Conservation (phyloP, 2,329 filamentous ascomycete species). For the Aspergillus sp. region DNA sequence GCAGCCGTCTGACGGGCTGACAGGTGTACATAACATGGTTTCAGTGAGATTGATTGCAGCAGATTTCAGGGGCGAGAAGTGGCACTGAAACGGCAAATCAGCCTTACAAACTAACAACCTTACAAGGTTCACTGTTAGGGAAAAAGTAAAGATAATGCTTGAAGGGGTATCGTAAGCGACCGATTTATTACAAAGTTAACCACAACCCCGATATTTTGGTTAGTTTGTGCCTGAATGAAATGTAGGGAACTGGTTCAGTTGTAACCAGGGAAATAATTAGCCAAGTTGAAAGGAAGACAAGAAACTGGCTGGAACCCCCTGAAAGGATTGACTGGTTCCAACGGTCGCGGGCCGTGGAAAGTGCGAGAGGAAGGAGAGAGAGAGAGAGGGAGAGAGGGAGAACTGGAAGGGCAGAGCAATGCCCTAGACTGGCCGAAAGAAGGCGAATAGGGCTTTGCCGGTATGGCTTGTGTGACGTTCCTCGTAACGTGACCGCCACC, state of each 20-base stretch:
- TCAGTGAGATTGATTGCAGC: neutral
- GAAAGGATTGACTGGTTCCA: neutral
- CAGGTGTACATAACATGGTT: neutral
- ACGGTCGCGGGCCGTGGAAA: neutral
- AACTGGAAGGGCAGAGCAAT: too few species aligned
- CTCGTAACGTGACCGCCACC: too few species aligned
- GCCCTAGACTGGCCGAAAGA: neutral
- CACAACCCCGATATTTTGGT: too few species aligned
- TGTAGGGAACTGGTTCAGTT: neutral
- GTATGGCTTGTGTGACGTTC: too few species aligned
- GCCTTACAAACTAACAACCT: neutral
- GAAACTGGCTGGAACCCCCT: neutral
- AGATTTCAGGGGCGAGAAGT: neutral
- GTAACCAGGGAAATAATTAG: neutral
- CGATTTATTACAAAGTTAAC: neutral
- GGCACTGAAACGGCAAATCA: neutral
- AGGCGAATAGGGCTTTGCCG: neutral
- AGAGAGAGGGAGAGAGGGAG: too few species aligned
- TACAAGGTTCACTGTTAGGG: neutral
- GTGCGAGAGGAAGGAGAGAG: too few species aligned
- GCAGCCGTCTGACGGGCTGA: neutral
- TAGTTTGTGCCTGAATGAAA: neutral
- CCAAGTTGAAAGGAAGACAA: neutral
- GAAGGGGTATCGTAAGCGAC: neutral
- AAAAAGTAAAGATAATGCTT: too few species aligned